phyloP scores from a whole-genome alignment of 2,329 filamentous ascomycete genomes.

The Taxawa tesnikishii region DNA sequence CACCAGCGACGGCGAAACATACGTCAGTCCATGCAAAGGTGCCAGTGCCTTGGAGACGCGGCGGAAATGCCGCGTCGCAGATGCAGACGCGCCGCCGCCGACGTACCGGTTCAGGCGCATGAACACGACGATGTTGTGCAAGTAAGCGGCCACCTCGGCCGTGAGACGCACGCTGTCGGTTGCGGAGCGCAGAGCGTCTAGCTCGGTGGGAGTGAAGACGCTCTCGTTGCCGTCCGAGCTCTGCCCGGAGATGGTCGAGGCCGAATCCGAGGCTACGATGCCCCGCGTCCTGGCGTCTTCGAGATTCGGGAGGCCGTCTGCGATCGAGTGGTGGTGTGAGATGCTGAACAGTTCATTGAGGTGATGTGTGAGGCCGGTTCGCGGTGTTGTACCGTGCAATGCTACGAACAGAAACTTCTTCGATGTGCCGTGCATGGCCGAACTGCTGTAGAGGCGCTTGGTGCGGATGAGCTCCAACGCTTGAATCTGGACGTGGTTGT shows the following conservation, averaged over 20 bases:
- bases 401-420: constrained; percentile 71
- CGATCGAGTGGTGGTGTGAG: constrained; percentile 67
- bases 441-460: constrained; percentile 63
- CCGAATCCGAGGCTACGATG: too few relatives aligned
- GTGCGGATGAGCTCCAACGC: constrained; percentile 65
- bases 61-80: constrained; percentile 64
- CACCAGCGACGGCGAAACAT: constrained; percentile 73
- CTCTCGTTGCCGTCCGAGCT: too few relatives aligned
- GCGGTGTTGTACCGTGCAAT: constrained; percentile 39
- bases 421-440: constrained; percentile 60
- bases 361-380: constrained; percentile 26
- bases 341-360: constrained; percentile 76
- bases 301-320: constrained; percentile 62
- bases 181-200: constrained; percentile 48
- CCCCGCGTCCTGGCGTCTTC: too few relatives aligned
- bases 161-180: constrained; percentile 50
- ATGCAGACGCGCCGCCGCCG: constrained; percentile 61
- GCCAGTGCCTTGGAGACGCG: constrained; percentile 51
- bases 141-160: constrained; percentile 69
- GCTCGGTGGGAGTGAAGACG: constrained; percentile 20
- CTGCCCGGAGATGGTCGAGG: too few relatives aligned
- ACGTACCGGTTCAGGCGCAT: constrained; percentile 81
- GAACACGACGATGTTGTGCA: constrained; percentile 79
- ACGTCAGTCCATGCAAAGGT: constrained; percentile 67
- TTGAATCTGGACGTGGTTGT: constrained; percentile 72